Base-by-base conservation (phyloP, 2,329 filamentous ascomycete genomes). In the Colletotrichum sublineola region DNA sequence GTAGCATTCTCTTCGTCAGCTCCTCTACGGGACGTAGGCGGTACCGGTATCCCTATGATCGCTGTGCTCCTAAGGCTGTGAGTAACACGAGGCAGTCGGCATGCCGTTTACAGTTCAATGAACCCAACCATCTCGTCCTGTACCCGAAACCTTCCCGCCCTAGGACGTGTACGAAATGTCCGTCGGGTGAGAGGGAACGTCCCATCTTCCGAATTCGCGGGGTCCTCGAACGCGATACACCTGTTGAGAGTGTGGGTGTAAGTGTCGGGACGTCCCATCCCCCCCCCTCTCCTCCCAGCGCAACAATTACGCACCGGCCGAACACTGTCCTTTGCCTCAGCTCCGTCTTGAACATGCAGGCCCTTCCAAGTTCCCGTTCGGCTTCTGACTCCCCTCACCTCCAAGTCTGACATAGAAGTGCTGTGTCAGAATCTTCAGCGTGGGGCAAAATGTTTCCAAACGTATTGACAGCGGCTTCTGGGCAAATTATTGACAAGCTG, bases 381-480 rank as follows among this genome's bases (percentile, higher is more conserved):
- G 20, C 14, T 48, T 12, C n/a, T 48, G 44, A n/a, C 44, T n/a
- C 20, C 9, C n/a, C 46, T 24, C 46, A 7, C n/a, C 44, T 5
- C 3, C 12, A 12, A 3, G 24, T 4, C 46, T 12, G 20, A 24
- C 24, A 24, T 24, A 24, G 46, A 48, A 24, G 46, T 2, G 44
- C 44, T 18, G 44, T 2, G 2, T n/a, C 46, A 4, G n/a, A 24
- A 5, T n/a, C 7, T n/a, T n/a, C 15, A 12, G 15, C 52, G 7
- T 20, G 15, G 24, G 3, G 8, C 18, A n/a, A 5, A 18, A 24
- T 58, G 58, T 63, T 63, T 63, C 65, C 55, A 68, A 46, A 68
- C 69, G 66, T 60, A 69, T 50, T 55, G 66, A 61, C 69, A 64
- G 53, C 55, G 55, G 38, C 38, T 56, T 60, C 48, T 61, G 65